These are phyloP conservation scores for Basipetospora chlamydospora DNA, from an alignment of 2,329 filamentous ascomycete genomes.

Conservation along the genomic window DNA sequence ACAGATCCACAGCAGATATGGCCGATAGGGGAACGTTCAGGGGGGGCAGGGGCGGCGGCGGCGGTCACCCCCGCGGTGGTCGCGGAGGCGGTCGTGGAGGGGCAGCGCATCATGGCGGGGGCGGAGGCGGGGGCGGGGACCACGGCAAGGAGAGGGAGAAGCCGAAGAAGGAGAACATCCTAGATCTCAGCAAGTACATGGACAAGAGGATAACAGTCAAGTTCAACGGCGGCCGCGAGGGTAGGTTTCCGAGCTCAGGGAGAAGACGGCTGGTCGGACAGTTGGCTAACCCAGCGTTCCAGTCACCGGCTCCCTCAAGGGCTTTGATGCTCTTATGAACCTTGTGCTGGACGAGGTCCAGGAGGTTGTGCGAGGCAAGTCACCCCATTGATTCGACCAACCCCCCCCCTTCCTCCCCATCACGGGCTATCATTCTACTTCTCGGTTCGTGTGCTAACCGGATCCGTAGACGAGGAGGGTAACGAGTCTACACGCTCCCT, in stretches of 20 bases:
- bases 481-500: slow-evolving; percentile 71
- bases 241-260: slow-evolving; percentile 29
- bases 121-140: slow-evolving; percentile 26
- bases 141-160: slow-evolving; percentile 43
- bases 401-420: too few relatives aligned
- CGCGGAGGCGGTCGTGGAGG: slow-evolving; percentile 27
- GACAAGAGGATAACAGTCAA: slow-evolving; percentile 92
- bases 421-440: too few relatives aligned
- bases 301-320: slow-evolving; percentile 85
- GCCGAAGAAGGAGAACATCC: slow-evolving; percentile 97
- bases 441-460: not conserved
- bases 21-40: slow-evolving; percentile 18
- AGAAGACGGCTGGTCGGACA: not conserved
- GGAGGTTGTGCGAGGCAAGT: slow-evolving; percentile 71
- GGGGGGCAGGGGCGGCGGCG: slow-evolving; percentile 25
- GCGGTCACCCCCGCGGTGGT: slow-evolving; percentile 32
- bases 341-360: slow-evolving; percentile 89
- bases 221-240: slow-evolving; percentile 88
- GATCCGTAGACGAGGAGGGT: slow-evolving; percentile 66
- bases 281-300: slow-evolving; percentile 8
- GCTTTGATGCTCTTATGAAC: slow-evolving; percentile 97
- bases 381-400: too few relatives aligned
- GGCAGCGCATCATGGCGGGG: slow-evolving; percentile 15
- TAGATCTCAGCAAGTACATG: slow-evolving; percentile 91
- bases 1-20: slow-evolving; percentile 3